phyloP scores from a whole-genome alignment of 257 asterid species.

The Henckelia pumila region DNA sequence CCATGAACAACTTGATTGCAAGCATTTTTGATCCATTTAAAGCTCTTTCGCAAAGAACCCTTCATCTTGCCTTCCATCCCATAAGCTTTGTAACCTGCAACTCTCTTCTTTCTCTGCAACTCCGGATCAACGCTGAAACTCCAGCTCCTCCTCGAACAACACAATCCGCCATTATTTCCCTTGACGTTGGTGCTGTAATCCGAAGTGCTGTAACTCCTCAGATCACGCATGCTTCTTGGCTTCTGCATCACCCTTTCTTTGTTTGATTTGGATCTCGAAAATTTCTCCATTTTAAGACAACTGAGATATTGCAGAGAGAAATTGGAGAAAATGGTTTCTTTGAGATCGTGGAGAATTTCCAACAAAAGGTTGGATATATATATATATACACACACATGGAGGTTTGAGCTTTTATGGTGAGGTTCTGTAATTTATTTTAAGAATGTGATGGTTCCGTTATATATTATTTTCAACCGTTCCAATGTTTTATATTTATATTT shows the following conservation, averaged over 20 bases:
- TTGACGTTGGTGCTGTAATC: constrained; percentile 35
- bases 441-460: neutral
- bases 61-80: constrained; percentile 67
- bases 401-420: constrained; percentile 10
- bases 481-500: too few species aligned
- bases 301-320: neutral
- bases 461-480: too few species aligned
- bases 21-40: constrained; percentile 71
- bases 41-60: constrained; percentile 65
- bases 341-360: too few species aligned
- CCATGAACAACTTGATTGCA: constrained; percentile 63
- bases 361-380: constrained; percentile 7
- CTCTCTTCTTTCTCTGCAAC: constrained; percentile 74
- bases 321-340: too few species aligned
- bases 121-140: constrained; percentile 54
- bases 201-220: constrained; percentile 75
- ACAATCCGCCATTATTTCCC: constrained; percentile 15
- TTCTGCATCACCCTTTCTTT: constrained; percentile 33
- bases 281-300: constrained; percentile 33
- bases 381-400: too few species aligned
- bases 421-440: too few species aligned
- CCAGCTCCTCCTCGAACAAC: constrained; percentile 45
- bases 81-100: constrained; percentile 63
- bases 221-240: constrained; percentile 51
- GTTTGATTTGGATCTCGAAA: constrained; percentile 48